Evolutionary conservation across 306 rosid species (phyloP).

Genomic region (Hippophae gyantsensis): DNA sequence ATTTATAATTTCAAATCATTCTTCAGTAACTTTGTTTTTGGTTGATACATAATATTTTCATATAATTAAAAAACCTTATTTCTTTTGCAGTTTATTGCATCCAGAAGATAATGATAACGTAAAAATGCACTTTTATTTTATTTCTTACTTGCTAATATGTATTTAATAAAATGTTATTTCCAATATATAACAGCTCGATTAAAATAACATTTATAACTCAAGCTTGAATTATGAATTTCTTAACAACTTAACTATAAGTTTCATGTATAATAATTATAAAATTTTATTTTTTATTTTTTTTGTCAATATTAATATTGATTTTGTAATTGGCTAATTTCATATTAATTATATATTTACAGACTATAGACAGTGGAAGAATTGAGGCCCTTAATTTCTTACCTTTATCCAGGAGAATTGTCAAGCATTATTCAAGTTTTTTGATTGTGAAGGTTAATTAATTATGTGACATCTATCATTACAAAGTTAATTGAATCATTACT

Average conservation of each 20-base stretch:
- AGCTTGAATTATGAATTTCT: no score
- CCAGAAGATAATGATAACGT: constrained; percentile 64
- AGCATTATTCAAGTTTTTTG: constrained; percentile 43
- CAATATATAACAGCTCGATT: no score
- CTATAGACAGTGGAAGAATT: constrained; percentile 54
- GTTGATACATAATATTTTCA: not conserved
- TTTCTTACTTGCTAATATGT: no score
- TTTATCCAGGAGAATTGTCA: constrained; percentile 73
- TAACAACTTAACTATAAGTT: no score
- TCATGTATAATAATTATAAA: no score
- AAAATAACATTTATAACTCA: no score
- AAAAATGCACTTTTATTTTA: constrained; percentile 8
- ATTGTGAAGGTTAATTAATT: constrained; percentile 36
- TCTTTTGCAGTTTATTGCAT: constrained; percentile 50
- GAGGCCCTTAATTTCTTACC: constrained; percentile 40
- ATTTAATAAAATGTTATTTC: no score
- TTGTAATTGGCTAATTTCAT: not conserved
- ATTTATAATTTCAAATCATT: not conserved
- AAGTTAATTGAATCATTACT: no score
- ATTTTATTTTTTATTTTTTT: no score
- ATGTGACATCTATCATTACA: not conserved
- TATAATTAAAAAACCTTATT: not conserved
- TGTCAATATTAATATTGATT: no score
- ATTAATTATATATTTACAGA: not conserved
- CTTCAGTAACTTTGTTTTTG: not conserved